Evolutionary conservation across 2,329 filamentous ascomycete genomes (phyloP).

Genomic region (Claviceps capensis): DNA sequence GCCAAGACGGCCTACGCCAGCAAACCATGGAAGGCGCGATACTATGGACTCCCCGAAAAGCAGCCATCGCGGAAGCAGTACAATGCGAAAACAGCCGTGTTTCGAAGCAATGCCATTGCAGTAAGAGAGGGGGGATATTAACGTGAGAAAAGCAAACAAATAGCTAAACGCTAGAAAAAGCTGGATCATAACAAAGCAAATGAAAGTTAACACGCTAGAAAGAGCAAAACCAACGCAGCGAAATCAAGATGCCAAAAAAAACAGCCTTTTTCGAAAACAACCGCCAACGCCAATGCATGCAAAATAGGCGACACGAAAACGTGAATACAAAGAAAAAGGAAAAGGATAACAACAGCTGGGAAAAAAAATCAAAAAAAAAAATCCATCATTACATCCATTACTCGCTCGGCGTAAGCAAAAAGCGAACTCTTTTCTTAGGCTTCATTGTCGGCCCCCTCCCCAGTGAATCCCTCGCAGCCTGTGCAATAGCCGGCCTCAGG

Average conservation of each 20-base stretch:
- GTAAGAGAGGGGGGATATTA: background rate
- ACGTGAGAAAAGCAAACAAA: background rate
- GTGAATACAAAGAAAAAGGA: slow-evolving; percentile 4
- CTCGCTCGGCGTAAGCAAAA: slow-evolving; percentile 34
- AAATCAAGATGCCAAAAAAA: background rate
- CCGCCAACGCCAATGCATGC: slow-evolving; percentile 4
- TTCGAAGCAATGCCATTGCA: background rate
- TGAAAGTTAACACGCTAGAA: too few species aligned
- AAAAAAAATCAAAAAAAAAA: background rate
- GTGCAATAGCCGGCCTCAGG: background rate
- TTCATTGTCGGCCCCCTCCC: slow-evolving; percentile 27
- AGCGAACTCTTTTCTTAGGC: slow-evolving; percentile 43
- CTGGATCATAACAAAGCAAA: too few species aligned
- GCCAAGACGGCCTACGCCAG: background rate
- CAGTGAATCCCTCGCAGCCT: too few species aligned
- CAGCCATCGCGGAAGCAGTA: background rate
- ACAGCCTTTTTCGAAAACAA: background rate
- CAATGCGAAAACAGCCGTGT: background rate
- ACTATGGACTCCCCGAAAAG: background rate
- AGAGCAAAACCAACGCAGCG: background rate
- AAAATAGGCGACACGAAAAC: background rate
- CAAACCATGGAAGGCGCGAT: background rate
- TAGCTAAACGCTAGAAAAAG: too few species aligned
- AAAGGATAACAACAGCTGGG: background rate
- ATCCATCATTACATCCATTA: slow-evolving; percentile 4